phyloP scores from a whole-genome alignment of 2,329 filamentous ascomycete species.

The Aspergillus oerlinghausenensis region DNA sequence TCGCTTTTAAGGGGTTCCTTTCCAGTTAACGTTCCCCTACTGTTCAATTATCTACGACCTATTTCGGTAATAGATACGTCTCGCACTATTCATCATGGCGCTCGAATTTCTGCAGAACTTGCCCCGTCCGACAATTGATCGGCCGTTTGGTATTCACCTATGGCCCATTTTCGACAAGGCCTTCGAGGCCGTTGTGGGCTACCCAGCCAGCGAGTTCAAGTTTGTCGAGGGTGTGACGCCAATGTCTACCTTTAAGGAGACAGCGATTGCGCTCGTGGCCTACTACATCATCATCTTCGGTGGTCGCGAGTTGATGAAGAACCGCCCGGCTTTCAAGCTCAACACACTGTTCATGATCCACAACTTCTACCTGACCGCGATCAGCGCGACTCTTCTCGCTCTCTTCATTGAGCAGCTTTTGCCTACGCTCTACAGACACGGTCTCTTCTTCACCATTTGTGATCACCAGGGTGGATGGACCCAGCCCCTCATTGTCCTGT shows the following conservation, averaged over 20 bases:
- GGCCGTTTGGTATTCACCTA: constrained; percentile 83
- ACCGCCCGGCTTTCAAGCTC: constrained; percentile 77
- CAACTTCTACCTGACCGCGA: constrained; percentile 87
- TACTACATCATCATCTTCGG: constrained; percentile 96
- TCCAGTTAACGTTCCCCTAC: not conserved
- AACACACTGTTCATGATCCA: constrained; percentile 89
- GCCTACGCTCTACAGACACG: constrained; percentile 72
- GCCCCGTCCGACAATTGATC: constrained; percentile 76
- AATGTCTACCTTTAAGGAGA: constrained; percentile 84
- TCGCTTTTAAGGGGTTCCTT: not conserved
- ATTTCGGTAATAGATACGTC: not conserved
- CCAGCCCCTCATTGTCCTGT: constrained; percentile 83
- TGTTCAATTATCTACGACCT: constrained; percentile 6
- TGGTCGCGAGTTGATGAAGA: constrained; percentile 87
- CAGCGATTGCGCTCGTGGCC: constrained; percentile 70
- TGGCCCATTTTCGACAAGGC: constrained; percentile 94
- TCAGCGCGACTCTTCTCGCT: constrained; percentile 73
- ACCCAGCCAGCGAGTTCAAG: constrained; percentile 77
- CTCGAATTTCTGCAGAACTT: constrained; percentile 45
- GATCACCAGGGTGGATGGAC: constrained; percentile 78
- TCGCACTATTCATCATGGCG: constrained; percentile 40
- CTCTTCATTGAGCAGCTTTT: constrained; percentile 90
- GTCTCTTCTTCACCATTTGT: constrained; percentile 87
- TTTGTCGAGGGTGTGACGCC: constrained; percentile 79
- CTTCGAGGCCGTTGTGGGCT: constrained; percentile 72